Evolutionary conservation across 495 filamentous ascomycete species (phyloP).

Genomic region (Beverwykella pulmonaria): DNA sequence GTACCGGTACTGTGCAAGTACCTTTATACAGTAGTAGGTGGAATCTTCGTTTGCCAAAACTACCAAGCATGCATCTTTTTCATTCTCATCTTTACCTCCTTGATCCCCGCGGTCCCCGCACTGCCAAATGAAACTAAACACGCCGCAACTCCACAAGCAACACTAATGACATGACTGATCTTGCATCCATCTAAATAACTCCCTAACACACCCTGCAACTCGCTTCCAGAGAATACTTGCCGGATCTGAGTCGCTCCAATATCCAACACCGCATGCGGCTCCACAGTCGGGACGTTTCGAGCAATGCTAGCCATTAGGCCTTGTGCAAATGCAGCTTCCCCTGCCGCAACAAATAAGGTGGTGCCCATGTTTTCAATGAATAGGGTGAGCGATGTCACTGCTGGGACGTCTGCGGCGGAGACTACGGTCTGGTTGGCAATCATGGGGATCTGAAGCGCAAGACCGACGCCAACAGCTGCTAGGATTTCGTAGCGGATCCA

Average conservation of each 20-base stretch:
- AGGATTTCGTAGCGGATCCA: conserved; percentile 41
- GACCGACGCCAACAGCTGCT: conserved; percentile 33
- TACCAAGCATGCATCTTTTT: conserved; percentile 20
- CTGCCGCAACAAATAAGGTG: conserved; percentile 36
- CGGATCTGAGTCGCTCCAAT: conserved; percentile 59
- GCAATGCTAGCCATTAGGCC: conserved; percentile 25
- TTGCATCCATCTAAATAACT: conserved; percentile 29
- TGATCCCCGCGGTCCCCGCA: conserved; percentile 1
- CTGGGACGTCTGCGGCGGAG: conserved; percentile 30
- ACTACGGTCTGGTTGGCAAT: conserved; percentile 35
- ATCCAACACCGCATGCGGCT: conserved; percentile 48
- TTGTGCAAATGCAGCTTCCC: conserved; percentile 39
- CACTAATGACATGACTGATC: conserved; percentile 22
- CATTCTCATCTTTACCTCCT: conserved; percentile 18
- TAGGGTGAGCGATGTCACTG: conserved; percentile 36
- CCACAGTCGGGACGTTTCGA: conserved; percentile 48
- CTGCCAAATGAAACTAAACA: conserved; percentile 18
- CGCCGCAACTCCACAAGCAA: conserved; percentile 22
- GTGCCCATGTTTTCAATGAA: conserved; percentile 40
- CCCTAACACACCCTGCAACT: conserved; percentile 13
- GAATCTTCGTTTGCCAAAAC: too few species aligned
- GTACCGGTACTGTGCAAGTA: too few species aligned
- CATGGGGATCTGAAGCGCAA: conserved; percentile 35
- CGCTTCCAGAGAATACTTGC: conserved; percentile 45
- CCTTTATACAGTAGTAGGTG: too few species aligned